Base-by-base conservation (phyloP, 139 green algal genomes). In the Chlorella sp. region DNA sequence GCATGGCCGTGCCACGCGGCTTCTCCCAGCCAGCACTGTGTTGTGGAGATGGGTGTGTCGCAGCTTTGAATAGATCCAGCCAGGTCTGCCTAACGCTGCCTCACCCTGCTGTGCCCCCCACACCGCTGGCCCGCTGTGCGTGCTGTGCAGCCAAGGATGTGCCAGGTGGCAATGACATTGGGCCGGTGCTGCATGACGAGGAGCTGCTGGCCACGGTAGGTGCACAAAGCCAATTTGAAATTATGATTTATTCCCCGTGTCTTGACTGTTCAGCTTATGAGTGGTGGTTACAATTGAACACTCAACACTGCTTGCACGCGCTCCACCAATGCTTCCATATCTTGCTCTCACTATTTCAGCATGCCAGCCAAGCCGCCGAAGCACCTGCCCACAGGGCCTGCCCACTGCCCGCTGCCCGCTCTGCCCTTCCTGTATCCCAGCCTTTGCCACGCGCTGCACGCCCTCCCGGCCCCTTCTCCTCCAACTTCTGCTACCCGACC, bases 181-280 rank as follows among this genome's bases (percentile, higher is more conserved):
- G 98, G 0, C 89, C 97, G 0, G 95, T 98, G 28, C 89, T 95
- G 39, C 89, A 95, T 34, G 98, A 99, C 76, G 98, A 99, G 91
- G 94, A 99, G 92, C 91, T 97, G 60, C 99, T 99, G 93, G 97
- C 97, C 12, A 94, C 90, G 2, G 88, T 91, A 81, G 22, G 88
- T 21, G 18, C 19, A n/a, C n/a, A n/a, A n/a, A n/a, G n/a, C n/a
- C n/a, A n/a, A n/a, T n/a, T n/a, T n/a, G n/a, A n/a, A n/a, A n/a
- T n/a, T n/a, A n/a, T n/a, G n/a, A n/a, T n/a, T n/a, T n/a, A n/a
- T n/a, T n/a, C n/a, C n/a, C n/a, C n/a, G n/a, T n/a, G n/a, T n/a
- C n/a, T n/a, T n/a, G n/a, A n/a, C n/a, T n/a, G n/a, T n/a, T n/a
- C n/a, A n/a, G n/a, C n/a, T n/a, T n/a, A n/a, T n/a, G n/a, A n/a